Conservation (phyloP, 352 stramenopile genomes). For the Blastocystis sp. region DNA sequence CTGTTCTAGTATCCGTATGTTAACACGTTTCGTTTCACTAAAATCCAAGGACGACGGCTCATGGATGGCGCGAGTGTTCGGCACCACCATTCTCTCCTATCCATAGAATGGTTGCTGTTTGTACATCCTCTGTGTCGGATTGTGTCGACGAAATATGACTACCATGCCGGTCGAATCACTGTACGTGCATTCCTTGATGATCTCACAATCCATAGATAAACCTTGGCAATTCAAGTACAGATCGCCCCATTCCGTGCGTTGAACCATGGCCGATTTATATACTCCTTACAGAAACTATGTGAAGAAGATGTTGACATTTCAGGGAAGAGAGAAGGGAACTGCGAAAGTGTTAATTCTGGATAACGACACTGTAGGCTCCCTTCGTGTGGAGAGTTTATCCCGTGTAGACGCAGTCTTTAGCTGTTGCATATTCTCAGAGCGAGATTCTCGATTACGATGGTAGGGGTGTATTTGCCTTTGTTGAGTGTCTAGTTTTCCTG, state of each 20-base stretch:
- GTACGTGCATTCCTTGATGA: neutral
- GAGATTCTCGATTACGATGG: constrained; percentile 57
- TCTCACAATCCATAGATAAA: neutral
- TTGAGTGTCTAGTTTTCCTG: constrained; percentile 45
- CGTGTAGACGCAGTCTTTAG: constrained; percentile 52
- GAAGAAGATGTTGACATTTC: constrained; percentile 57
- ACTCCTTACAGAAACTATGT: constrained; percentile 55
- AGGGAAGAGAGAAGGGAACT: constrained; percentile 53
- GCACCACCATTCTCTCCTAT: too few species aligned
- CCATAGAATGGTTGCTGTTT: too few species aligned
- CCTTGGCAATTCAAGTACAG: neutral
- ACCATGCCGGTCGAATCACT: constrained; percentile 2
- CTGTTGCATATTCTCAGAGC: constrained; percentile 54
- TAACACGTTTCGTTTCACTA: too few species aligned
- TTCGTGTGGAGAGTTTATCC: neutral
- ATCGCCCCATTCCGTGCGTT: neutral
- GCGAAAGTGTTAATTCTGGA: constrained; percentile 56
- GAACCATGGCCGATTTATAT: constrained; percentile 54
- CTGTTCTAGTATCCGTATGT: neutral
- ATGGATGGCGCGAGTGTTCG: too few species aligned
- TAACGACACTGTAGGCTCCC: constrained; percentile 39
- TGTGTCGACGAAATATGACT: neutral
- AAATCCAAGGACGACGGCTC: too few species aligned
- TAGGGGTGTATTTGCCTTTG: neutral
- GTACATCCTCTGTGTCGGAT: too few species aligned